Base-by-base conservation (phyloP, 2,329 filamentous ascomycete species). In the Nakataea oryzae region DNA sequence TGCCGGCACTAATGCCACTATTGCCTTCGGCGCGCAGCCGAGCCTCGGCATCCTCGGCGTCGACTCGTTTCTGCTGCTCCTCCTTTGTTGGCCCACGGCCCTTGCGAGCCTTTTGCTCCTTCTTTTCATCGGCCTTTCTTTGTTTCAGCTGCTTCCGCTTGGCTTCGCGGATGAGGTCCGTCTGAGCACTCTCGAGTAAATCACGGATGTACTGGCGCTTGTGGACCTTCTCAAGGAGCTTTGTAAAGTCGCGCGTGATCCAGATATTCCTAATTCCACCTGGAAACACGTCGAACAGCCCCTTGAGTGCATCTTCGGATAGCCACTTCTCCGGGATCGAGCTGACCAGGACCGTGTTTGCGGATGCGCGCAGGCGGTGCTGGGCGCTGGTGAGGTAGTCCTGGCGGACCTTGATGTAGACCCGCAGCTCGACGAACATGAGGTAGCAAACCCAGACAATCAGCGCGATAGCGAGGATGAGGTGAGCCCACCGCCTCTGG, bases 191-290 rank as follows among this genome's bases (percentile, higher is more conserved):
- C 70, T 99, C 95, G 0, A 99, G 82, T 62, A 80, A 78, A 55
- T 81, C 73, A 58, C 93, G 91, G 17, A 96, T 77, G 11, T 82
- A 76, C 64, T 92, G 85, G 57, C 95, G 84, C 65, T 85, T 78
- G 59, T 90, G 83, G 57, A 97, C 89, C 72, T 97, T 97, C 64
- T 93, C 88, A 58, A 90, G 82, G 13, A 99, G 81, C 11, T 87
- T 82, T 56, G 93, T 90, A 67, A 91, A 88, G 70, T 99, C 90
- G 64, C 93, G 85, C 64, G 97, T 99, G 68, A 99, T 87, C 93
- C 93, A 99, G 58, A 99, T 90, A 67, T 97, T 97, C 64, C 91
- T 86, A 70, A 99, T 88, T 32, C 95, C 95, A 26, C 95, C 95
- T 0, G 95, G 95, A 68, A 97, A 97, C 1, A 97, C 93, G 72